Conservation (phyloP, 331 rosid genomes). For the Stylosanthes scabra region DNA sequence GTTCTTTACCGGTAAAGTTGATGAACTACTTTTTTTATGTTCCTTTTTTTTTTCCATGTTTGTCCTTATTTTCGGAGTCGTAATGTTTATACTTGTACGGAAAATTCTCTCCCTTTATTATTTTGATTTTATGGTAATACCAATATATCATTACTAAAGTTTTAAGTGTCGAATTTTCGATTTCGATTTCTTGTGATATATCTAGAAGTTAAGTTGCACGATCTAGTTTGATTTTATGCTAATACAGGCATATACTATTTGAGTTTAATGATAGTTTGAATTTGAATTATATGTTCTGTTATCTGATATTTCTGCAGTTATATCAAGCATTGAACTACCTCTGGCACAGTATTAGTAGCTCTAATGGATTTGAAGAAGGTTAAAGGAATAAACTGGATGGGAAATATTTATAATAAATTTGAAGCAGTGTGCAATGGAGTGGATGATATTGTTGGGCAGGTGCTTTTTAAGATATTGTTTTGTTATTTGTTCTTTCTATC, state of each 20-base stretch:
- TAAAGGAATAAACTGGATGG: constrained; percentile 69
- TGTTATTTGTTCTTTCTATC: constrained; percentile 16
- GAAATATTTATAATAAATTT: constrained; percentile 75
- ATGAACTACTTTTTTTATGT: not conserved
- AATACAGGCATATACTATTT: constrained; percentile 6
- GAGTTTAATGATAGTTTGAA: not conserved
- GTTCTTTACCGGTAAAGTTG: constrained; percentile 9
- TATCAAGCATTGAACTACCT: constrained; percentile 3
- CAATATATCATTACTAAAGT: constrained; percentile 4
- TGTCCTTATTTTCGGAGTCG: not conserved
- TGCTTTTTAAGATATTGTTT: constrained; percentile 38
- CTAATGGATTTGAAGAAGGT: constrained; percentile 62
- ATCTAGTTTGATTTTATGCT: constrained; percentile 12
- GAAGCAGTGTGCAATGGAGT: constrained; percentile 89
- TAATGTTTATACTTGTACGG: not conserved
- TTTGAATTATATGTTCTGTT: constrained; percentile 5
- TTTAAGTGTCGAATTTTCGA: constrained; percentile 1
- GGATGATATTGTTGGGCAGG: constrained; percentile 75
- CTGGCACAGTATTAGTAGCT: constrained; percentile 19
- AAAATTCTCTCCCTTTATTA: not conserved
- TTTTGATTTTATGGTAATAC: not conserved
- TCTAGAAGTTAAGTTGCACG: not conserved
- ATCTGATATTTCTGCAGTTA: constrained; percentile 33
- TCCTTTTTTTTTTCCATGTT: constrained; percentile 15
- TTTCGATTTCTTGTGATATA: not conserved